Evolutionary conservation across 495 filamentous ascomycete genomes (phyloP), one percentile per base, ranked within the genome.

Genomic region (Talaromyces wortmannii): DNA sequence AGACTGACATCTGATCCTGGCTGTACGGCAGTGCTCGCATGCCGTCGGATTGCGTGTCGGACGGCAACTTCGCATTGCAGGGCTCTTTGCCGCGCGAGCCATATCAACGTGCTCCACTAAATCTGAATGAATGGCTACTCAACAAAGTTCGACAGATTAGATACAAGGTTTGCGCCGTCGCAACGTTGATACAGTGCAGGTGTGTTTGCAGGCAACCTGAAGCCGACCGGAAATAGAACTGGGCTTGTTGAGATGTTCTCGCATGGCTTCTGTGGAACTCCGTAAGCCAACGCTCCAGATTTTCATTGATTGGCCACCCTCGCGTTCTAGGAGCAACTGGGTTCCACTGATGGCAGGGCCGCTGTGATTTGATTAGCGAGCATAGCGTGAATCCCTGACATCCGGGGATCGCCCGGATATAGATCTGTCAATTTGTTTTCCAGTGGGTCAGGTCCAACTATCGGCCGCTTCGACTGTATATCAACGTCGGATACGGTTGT

Each of bases 1-100:
- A 29, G 50, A 16, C 18, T 52, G 50, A n/a, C 50, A 52, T 52
- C 50, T 52, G 36, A 52, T 29, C 17, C 33, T 52, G 32, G 50
- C 50, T 29, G 36, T 17, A 16, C 50, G 50, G 17, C 50, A 52
- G 18, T 52, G 50, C 33, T 52, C 50, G 18, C 50, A 52, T 29
- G 50, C 50, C 23, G 50, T 52, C 5, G 50, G 18, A 29, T 52
- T 52, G 3, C 50, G 50, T 29, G 5, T 52, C 33, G 33, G 8
- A 52, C 12, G 4, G 33, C 50, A 32, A 29, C 50, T 44, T 52
- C 16, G 50, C 7, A 40, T 50, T 18, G 10, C 6, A 13, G 30
- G 48, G 31, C 31, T 50, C 12, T 23, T 49, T 51, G 13, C 3
- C 31, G 11, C 48, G 10, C n/a, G 48, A 51, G 10, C 31, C 50